phyloP scores from a whole-genome alignment of 805 yeast genomes.

The Tetrapisispora taiwanensis region DNA sequence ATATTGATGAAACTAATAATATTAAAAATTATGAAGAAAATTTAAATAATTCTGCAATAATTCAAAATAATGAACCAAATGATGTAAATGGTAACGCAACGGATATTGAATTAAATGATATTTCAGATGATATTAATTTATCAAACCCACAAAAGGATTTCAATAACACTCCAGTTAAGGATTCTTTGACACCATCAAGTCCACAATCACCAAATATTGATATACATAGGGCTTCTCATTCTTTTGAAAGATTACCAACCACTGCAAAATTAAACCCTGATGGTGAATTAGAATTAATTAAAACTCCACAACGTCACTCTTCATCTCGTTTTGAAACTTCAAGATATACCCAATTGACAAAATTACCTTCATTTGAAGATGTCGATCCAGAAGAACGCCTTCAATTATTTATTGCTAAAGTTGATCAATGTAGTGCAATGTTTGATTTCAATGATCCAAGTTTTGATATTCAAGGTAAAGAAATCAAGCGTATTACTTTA shows the following conservation, averaged over 20 bases:
- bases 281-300: slow-evolving; percentile 68
- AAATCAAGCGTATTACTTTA: slow-evolving; percentile 74
- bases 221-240: slow-evolving; percentile 36
- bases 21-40: slow-evolving; percentile 1
- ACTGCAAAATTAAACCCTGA: slow-evolving; percentile 48
- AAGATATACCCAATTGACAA: slow-evolving; percentile 50
- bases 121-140: background rate
- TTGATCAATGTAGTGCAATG: slow-evolving; percentile 89
- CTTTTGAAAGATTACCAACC: slow-evolving; percentile 47
- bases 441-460: slow-evolving; percentile 94
- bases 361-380: slow-evolving; percentile 80
- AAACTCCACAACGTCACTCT: slow-evolving; percentile 83
- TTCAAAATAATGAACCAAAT: background rate
- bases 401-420: slow-evolving; percentile 65
- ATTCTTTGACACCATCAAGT: background rate
- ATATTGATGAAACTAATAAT: background rate
- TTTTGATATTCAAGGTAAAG: slow-evolving; percentile 85
- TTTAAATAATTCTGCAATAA: background rate
- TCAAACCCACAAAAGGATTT: background rate
- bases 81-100: slow-evolving; percentile 3
- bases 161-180: background rate
- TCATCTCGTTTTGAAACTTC: slow-evolving; percentile 85
- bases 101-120: background rate
- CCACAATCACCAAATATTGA: slow-evolving; percentile 23
- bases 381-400: slow-evolving; percentile 74